phyloP scores from a whole-genome alignment of 768 basidiomycete species.

The Trametes cinnabarina region DNA sequence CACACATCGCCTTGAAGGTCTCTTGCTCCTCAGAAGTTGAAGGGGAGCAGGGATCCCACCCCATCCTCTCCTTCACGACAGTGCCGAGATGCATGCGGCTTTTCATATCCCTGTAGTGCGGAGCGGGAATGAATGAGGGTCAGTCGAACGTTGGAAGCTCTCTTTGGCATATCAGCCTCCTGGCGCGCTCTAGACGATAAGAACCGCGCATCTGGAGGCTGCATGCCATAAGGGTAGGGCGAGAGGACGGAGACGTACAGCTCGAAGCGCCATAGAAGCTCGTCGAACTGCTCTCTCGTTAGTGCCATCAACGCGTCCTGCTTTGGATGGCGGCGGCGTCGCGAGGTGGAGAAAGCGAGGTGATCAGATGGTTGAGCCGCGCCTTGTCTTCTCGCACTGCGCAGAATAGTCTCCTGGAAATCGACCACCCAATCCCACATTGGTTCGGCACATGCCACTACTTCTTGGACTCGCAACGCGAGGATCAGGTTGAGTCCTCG shows the following conservation, averaged over 20 bases:
- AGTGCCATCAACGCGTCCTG: conserved; percentile 43
- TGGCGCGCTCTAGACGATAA: not conserved
- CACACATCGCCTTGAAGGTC: conserved; percentile 55
- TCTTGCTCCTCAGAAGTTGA: conserved; percentile 50
- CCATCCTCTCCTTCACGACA: conserved; percentile 47
- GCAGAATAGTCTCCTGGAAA: conserved; percentile 33
- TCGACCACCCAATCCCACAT: conserved; percentile 78
- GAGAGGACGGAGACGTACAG: conserved; percentile 44
- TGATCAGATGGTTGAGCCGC: conserved; percentile 2
- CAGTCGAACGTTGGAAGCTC: not conserved
- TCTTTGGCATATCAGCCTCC: not conserved
- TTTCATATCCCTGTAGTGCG: conserved; percentile 56
- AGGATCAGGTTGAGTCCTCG: conserved; percentile 63
- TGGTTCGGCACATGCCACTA: conserved; percentile 67
- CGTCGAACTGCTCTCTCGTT: conserved; percentile 62
- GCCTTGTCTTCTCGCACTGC: not conserved
- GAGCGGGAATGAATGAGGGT: not conserved
- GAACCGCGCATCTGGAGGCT: not conserved
- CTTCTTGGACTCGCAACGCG: conserved; percentile 56
- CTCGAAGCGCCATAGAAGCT: conserved; percentile 53
- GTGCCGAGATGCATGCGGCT: conserved; percentile 50
- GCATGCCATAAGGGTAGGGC: not conserved
- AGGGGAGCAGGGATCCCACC: conserved; percentile 44
- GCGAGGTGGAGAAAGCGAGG: not conserved
- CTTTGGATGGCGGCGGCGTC: conserved; percentile 13